phyloP scores from a whole-genome alignment of 2,329 filamentous ascomycete species.

The Lecanicillium sp. region DNA sequence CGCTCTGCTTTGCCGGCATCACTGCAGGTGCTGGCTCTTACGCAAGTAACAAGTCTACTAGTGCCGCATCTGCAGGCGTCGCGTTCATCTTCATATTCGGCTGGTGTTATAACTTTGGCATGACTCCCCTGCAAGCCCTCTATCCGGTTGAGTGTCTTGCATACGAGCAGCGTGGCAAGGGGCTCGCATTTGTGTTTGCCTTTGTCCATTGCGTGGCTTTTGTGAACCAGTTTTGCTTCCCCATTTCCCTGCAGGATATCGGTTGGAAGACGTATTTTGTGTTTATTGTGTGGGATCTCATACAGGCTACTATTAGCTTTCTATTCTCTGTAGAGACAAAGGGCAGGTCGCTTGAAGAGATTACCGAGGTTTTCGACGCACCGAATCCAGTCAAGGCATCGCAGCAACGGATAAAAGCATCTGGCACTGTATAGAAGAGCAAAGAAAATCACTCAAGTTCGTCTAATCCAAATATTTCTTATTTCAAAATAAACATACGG shows the following conservation, averaged over 20 bases:
- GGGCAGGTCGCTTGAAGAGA: slow-evolving; percentile 17
- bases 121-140: slow-evolving; percentile 38
- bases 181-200: slow-evolving; percentile 30
- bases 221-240: slow-evolving; percentile 31
- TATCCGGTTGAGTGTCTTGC: slow-evolving; percentile 33
- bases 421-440: too few relatives aligned
- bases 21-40: slow-evolving; percentile 38
- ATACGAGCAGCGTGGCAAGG: slow-evolving; percentile 29
- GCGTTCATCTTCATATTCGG: slow-evolving; percentile 35
- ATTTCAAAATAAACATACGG: too few relatives aligned
- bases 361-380: slow-evolving; percentile 17
- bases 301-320: slow-evolving; percentile 13
- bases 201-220: slow-evolving; percentile 19
- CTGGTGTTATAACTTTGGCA: slow-evolving; percentile 34
- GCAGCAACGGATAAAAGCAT: too few relatives aligned
- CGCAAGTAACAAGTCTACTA: slow-evolving; percentile 7
- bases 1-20: slow-evolving; percentile 29
- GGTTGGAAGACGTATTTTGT: slow-evolving; percentile 34
- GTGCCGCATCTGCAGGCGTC: slow-evolving; percentile 5
- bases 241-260: slow-evolving; percentile 31
- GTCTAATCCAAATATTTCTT: too few relatives aligned
- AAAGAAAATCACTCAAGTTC: too few relatives aligned
- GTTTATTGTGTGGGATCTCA: slow-evolving; percentile 9
- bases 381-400: slow-evolving; percentile 12
- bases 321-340: slow-evolving; percentile 24